Evolutionary conservation across 1,284 basidiomycete genomes (phyloP), one percentile per base, ranked within the genome.

Genomic region (Ceratobasidium theobromae): DNA sequence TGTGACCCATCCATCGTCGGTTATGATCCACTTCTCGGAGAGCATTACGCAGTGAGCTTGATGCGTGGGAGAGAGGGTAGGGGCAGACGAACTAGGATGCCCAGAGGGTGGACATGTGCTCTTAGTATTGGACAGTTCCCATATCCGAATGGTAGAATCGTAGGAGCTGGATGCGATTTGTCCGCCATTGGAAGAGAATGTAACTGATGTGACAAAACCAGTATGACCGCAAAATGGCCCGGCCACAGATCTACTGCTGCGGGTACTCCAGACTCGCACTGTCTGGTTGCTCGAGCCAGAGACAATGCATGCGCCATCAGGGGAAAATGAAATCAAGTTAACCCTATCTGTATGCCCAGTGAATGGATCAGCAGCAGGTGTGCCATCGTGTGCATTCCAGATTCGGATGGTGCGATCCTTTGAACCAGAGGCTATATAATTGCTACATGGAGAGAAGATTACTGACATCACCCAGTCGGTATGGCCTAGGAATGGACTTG

Each of bases 361-460:
- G 5, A 23, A n/a, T 21, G 18, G n/a, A n/a, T n/a, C 30, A 3
- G 8, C 16, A n/a, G 40, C 12, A 14, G 21, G 40, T 9, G 9
- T 53, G 30, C 55, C 33, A 4, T 28, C 52, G 18, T 32, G 53
- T 5, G 46, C 25, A 32, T 68, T 45, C 67, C 67, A 68, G 2
- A 65, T 12, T 14, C 46, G 62, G n/a, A 68, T n/a, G n/a, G 62
- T 58, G 6, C 40, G 23, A 40, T 68, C 67, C 4, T 49, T 28
- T 9, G 62, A 57, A 16, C 64, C 43, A 9, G 62, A 54, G 1
- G 53, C 55, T 5, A 66, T 27, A 18, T 41, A 38, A 2, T 5
- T 32, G 18, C 55, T 51, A 25, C 67, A 53, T 9, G 49, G 51
- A 28, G 53, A 58, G 21, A 66, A 62, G 4, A 35, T 35, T 27